Base-by-base conservation (phyloP, 108 stramenopile species). In the Phaeodactylum tricornutum region DNA sequence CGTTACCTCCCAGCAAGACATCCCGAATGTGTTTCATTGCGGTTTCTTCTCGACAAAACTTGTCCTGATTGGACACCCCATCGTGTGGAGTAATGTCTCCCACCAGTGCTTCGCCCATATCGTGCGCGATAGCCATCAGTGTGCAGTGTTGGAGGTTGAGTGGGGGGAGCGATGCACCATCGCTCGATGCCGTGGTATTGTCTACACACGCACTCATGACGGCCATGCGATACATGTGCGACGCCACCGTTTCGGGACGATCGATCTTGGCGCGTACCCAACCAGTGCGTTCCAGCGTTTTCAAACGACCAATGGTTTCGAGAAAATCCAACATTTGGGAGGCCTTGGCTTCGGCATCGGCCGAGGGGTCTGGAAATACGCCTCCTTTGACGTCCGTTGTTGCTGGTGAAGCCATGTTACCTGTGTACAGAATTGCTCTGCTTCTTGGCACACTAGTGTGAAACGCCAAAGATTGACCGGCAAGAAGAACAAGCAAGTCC, bases 11-110 rank as follows among this genome's bases (percentile, higher is more conserved):
- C n/a, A n/a, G n/a, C 4, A 69, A 39, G 50, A 67, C 48, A n/a
- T 55, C 14, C 1, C 41, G 43, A 26, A 80, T 72, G 8, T 37
- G 34, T 46, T 63, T 46, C 74, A 91, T 91, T 32, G 89, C 80
- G 0, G 38, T 37, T 30, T 75, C 49, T 69, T 91, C 88, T 45
- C 36, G 16, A 19, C 59, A 56, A 52, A 81, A 57, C 66, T 86
- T 86, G 25, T 71, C 67, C 2, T 43, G 33, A 19, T 75, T 75
- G 21, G 63, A 50, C 0, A 73, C 74, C 9, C 50, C 68, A 17
- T 67, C 63, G 60, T 69, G 60, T 11, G 88, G 88, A 19, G 88
- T 81, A 41, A 91, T 83, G 45, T 91, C 88, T 7, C 88, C 84
- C 2, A 76, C 88, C 45, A 67, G 61, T 7, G 81, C 65, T 65